phyloP scores from a whole-genome alignment of 148 eudicot genomes.

The Hydrangea macrophylla region DNA sequence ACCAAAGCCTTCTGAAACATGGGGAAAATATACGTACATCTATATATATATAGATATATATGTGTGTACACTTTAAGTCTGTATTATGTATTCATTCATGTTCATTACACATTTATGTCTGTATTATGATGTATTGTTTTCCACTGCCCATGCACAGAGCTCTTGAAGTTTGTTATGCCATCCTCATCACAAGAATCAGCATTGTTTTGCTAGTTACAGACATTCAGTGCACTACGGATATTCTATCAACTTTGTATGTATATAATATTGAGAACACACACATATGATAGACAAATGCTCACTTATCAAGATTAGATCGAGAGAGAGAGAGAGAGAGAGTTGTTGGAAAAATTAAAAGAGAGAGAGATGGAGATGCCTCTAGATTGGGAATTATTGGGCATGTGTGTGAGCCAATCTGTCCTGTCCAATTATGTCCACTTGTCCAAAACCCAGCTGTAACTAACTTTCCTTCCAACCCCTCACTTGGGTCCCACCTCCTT shows the following conservation, averaged over 20 bases:
- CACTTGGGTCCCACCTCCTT: conserved; percentile 11
- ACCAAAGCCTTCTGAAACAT: too few relatives aligned
- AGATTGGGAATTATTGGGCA: conserved; percentile 31
- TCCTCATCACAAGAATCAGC: background rate
- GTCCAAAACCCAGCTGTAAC: conserved; percentile 32
- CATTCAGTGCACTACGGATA: conserved; percentile 13
- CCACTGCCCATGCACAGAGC: too few relatives aligned
- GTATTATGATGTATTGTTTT: too few relatives aligned
- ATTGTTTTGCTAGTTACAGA: background rate
- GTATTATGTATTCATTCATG: too few relatives aligned
- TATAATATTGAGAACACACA: background rate
- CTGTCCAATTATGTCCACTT: conserved; percentile 25
- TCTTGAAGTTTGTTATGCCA: too few relatives aligned
- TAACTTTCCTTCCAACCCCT: conserved; percentile 21
- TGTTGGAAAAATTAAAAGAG: background rate
- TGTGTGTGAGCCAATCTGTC: conserved; percentile 26
- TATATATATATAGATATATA: too few relatives aligned
- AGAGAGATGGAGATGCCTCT: conserved; percentile 9
- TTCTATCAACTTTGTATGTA: conserved; percentile 4
- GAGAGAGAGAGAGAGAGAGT: conserved; percentile 11
- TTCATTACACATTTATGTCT: too few relatives aligned
- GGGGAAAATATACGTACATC: too few relatives aligned
- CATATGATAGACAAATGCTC: conserved; percentile 18
- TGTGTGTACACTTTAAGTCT: too few relatives aligned
- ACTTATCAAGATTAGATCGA: conserved; percentile 35